Conservation (phyloP, 1,139 yeast genomes). For the Yamadazyma atmosphaerica region DNA sequence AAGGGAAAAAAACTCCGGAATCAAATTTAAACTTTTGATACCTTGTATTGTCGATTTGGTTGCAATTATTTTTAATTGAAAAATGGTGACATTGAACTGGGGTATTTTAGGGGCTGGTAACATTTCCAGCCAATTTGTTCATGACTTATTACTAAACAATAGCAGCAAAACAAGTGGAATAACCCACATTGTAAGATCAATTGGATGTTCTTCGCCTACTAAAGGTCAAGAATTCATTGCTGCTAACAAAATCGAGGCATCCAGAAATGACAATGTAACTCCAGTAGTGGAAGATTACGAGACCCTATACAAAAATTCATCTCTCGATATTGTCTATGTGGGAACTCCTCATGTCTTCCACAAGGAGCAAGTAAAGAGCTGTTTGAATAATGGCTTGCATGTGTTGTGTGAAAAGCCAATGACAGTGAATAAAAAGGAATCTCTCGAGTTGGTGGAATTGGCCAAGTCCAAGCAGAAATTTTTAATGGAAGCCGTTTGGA, state of each 20-base stretch:
- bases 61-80: slow-evolving; percentile 18
- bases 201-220: slow-evolving; percentile 29
- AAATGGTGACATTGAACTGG: slow-evolving; percentile 26
- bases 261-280: slow-evolving; percentile 9
- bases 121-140: slow-evolving; percentile 39
- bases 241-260: slow-evolving; percentile 3
- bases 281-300: slow-evolving; percentile 26
- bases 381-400: slow-evolving; percentile 52
- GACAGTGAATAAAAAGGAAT: slow-evolving; percentile 51
- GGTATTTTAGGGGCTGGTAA: slow-evolving; percentile 51
- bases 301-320: slow-evolving; percentile 40
- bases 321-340: slow-evolving; percentile 54
- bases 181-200: slow-evolving; percentile 29
- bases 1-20: neutral
- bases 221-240: slow-evolving; percentile 29
- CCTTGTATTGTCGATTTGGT: neutral
- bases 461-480: slow-evolving; percentile 49
- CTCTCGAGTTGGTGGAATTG: slow-evolving; percentile 41
- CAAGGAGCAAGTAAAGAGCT: slow-evolving; percentile 47
- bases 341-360: slow-evolving; percentile 63
- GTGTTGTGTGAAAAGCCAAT: slow-evolving; percentile 65
- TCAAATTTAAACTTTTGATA: too few relatives aligned
- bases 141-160: slow-evolving; percentile 35
- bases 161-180: slow-evolving; percentile 17
- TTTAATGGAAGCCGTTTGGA: slow-evolving; percentile 69